phyloP scores from a whole-genome alignment of 257 asterid genomes.

The Cynanchum wilfordii region DNA sequence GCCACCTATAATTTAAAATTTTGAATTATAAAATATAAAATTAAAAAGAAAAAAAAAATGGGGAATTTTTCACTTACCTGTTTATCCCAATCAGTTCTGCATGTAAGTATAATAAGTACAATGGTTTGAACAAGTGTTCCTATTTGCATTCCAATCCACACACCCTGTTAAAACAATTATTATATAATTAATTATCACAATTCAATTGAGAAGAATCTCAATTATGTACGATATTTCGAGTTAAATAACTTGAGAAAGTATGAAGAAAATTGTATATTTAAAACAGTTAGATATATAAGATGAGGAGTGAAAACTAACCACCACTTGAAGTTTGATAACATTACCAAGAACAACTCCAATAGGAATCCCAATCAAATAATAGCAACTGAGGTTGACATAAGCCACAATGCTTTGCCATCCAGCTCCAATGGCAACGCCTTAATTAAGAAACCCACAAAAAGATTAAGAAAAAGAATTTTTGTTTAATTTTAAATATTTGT shows the following conservation, averaged over 20 bases:
- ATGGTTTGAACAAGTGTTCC: constrained; percentile 41
- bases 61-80: no score
- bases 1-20: constrained; percentile 18
- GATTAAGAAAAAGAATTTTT: background rate
- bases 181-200: no score
- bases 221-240: no score
- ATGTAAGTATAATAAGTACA: constrained; percentile 35
- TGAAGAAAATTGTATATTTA: no score
- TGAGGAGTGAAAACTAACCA: background rate
- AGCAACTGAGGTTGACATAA: constrained; percentile 41
- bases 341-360: constrained; percentile 28
- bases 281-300: no score
- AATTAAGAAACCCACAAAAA: no score
- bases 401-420: constrained; percentile 55
- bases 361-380: constrained; percentile 40
- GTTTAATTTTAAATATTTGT: no score
- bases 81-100: constrained; percentile 44
- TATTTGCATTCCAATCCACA: constrained; percentile 48
- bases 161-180: constrained; percentile 30
- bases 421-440: constrained; percentile 50
- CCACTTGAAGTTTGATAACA: constrained; percentile 6
- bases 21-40: background rate
- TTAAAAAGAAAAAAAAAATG: no score
- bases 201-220: no score
- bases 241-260: no score